Base-by-base conservation (phyloP, 129 eudicot species). In the Gnaphalium uliginosum region DNA sequence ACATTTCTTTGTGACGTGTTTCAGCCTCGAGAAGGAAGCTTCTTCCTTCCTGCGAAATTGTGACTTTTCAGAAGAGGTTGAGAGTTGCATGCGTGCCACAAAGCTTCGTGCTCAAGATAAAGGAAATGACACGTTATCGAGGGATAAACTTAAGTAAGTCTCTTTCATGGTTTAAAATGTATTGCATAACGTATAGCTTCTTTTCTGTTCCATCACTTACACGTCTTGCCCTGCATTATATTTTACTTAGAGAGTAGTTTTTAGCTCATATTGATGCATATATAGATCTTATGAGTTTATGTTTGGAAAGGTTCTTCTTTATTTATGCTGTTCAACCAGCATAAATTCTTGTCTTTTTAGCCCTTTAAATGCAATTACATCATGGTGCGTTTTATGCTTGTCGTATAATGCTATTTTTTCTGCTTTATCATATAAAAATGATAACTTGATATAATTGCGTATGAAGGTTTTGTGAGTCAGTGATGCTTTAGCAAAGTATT, bases 21-120 rank as follows among this genome's bases (percentile, higher is more conserved):
- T 14, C 86, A 94, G 98, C 77, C 89, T 94, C 15, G 71, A 63
- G 62, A 82, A 86, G 67, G 97, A 94, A 76, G 97, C 97, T 85
- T 85, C 90, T 68, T 58, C 66, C 22, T 51, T 76, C 76, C 78
- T 94, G 54, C 81, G 76, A 33, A 76, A 83, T 17, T 87, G 96
- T 84, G 96, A 90, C 30, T 94, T 90, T 95, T 33, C 78, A 18
- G 89, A 85, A 11, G 84, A 89, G 69, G 96, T 94, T 76, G 66
- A 83, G 35, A 66, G 53, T 61, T 89, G 79, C 74, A 89, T 94
- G 97, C 86, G 72, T 25, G 85, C 79, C 2, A 85, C 69, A 80
- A 84, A 84, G 84, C 33, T 76, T 50, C 54, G 86, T 59, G 54
- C 60, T 57, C 83, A 50, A 76, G 86, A 67, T 51, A 80, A 77